A percentile compares a stretch with the other conserved stretches of the same genome.
Conservation (phyloP, 2,329 filamentous ascomycete species). For the Pseudogymnoascus sp. region DNA sequence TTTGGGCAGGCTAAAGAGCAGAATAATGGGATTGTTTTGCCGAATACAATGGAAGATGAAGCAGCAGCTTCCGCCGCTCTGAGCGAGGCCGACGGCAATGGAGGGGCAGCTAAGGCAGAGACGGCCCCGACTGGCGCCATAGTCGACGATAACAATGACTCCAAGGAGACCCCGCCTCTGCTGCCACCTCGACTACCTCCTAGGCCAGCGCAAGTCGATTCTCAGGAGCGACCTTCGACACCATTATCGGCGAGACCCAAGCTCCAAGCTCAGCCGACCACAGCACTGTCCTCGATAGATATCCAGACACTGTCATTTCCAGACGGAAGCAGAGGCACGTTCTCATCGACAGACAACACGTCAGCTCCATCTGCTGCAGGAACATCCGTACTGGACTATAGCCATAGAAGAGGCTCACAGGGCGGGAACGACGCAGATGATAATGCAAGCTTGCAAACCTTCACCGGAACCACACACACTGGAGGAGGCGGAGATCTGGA, state of each 20-base stretch:
- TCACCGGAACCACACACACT: slow-evolving; percentile 37
- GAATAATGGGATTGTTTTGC: slow-evolving; percentile 8
- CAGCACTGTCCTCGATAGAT: slow-evolving; percentile 74
- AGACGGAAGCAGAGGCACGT: slow-evolving; percentile 61
- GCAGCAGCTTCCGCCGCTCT: slow-evolving; percentile 2
- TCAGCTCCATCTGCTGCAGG: slow-evolving; percentile 22
- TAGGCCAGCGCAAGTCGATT: slow-evolving; percentile 14
- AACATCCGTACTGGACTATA: slow-evolving; percentile 28
- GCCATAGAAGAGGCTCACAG: neutral
- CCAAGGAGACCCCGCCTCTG: slow-evolving; percentile 42
- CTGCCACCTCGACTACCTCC: slow-evolving; percentile 38
- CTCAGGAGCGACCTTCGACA: neutral
- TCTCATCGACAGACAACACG: slow-evolving; percentile 33
- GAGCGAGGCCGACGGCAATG: neutral
- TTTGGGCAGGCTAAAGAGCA: neutral
- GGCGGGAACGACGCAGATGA: slow-evolving; percentile 39
- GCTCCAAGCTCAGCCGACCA: slow-evolving; percentile 64
- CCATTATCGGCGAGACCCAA: neutral
- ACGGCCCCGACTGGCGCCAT: neutral
- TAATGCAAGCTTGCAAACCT: slow-evolving; percentile 32
- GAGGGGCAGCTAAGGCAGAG: neutral
- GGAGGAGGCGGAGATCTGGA: slow-evolving; percentile 62
- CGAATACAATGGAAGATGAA: slow-evolving; percentile 6
- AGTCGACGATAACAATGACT: neutral
- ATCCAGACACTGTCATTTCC: slow-evolving; percentile 69